Evolutionary conservation across 345 rosid genomes (phyloP), one percentile per base, ranked within the genome.

Genomic region (Populus euphratica): DNA sequence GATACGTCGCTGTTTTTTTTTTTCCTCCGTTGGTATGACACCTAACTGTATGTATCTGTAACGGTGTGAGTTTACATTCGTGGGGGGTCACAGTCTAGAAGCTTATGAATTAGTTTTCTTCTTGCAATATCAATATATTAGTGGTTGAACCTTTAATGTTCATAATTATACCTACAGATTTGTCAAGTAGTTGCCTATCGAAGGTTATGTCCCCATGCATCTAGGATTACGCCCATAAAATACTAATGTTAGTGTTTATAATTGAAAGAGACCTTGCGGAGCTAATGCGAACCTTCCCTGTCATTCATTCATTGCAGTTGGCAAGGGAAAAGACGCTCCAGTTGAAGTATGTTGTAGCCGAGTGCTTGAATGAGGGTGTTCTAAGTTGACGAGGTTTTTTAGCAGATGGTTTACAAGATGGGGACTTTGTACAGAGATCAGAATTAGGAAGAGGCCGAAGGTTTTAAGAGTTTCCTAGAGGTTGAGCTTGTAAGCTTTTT

Each of bases 281-380:
- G 25, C 38, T 63, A 6, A 38, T 56, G 23, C 9, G 75, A 54
- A 82, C 52, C 31, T 59, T 74, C 78, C 52, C 31, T 81, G 75
- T 38, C 73, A 63, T n/a, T 73, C 27, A 77, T 74, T 73, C 66
- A 75, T 41, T 77, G 89, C 92, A 93, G 97, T 82, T 81, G 78
- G 97, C 94, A 3, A 89, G 83, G 84, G 88, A 81, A 80, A 90
- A 89, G 86, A 84, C 91, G 94, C 73, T 83, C 65, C 94, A 89
- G 77, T 73, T 93, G 86, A 88, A 88, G 86, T 86, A 73, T 74
- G 83, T 80, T 17, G 78, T 93, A 13, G 87, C 86, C 5, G 89
- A 88, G 82, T 90, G 91, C 79, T 75, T 94, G 81, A 88, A 86
- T 65, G 92, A 81, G 62, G 85, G 77, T 50, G 49, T 73, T 65